A percentile compares a stretch with the other conserved stretches of the same genome.
Conservation (phyloP, 2,329 filamentous ascomycete species). For the Trichoderma koningii region DNA sequence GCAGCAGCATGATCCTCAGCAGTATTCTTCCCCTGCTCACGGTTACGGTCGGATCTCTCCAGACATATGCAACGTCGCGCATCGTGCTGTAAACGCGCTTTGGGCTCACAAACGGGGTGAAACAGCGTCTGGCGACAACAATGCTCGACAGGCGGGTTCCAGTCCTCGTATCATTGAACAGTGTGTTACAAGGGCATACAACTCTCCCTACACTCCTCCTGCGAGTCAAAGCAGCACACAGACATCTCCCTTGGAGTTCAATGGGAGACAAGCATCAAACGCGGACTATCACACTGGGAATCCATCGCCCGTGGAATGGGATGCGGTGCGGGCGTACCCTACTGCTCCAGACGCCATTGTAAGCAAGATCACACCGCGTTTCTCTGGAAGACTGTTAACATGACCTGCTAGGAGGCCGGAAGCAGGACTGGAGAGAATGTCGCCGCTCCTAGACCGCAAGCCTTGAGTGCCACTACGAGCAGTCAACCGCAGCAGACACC, state of each 20-base stretch:
- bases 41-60: neutral
- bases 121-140: neutral
- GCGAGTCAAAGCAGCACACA: neutral
- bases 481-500: neutral
- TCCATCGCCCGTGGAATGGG: neutral
- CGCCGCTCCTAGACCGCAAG: neutral
- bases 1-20: neutral
- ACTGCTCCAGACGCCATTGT: neutral
- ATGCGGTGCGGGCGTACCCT: neutral
- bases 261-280: neutral
- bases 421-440: neutral
- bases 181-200: neutral
- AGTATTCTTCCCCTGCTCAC: neutral
- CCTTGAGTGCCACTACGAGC: neutral
- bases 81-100: neutral
- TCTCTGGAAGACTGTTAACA: neutral
- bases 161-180: neutral
- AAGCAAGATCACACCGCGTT: neutral
- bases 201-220: neutral
- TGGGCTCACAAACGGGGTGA: neutral
- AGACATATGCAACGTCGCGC: neutral
- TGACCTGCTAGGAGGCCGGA: neutral
- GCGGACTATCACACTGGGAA: neutral
- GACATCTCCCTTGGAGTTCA: neutral
- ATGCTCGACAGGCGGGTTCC: neutral